Percentiles rank a stretch among this genome's conserved stretches.
Evolutionary conservation across 1,284 basidiomycete genomes (phyloP).

Genomic region (Irpex lacteus): DNA sequence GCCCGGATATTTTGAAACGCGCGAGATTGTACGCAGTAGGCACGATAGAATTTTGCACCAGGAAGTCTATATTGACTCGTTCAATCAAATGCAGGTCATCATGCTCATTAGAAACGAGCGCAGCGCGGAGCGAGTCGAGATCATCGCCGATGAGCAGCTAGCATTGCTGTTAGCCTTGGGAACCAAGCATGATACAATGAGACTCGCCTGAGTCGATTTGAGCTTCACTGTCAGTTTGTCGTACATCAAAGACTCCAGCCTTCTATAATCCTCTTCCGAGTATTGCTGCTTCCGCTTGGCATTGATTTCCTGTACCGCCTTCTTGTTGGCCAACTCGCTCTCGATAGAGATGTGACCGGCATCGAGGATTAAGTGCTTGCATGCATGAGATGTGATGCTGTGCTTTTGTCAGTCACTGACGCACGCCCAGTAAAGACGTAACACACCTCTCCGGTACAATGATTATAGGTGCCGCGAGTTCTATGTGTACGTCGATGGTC

Average conservation of each 20-base stretch:
- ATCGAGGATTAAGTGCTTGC: conserved; percentile 91
- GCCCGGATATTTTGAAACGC: conserved; percentile 90
- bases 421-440: background rate
- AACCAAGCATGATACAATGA: conserved; percentile 6
- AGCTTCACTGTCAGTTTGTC: conserved; percentile 88
- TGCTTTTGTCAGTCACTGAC: conserved; percentile 2
- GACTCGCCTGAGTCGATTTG: conserved; percentile 81
- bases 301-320: conserved; percentile 77
- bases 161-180: conserved; percentile 7
- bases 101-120: conserved; percentile 57
- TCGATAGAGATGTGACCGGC: conserved; percentile 96
- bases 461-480: conserved; percentile 97
- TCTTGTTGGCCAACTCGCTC: conserved; percentile 87
- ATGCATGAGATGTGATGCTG: conserved; percentile 74
- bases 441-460: conserved; percentile 92
- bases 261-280: conserved; percentile 84
- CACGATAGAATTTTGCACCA: conserved; percentile 93
- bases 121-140: conserved; percentile 78
- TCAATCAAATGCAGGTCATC: conserved; percentile 88
- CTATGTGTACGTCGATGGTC: conserved; percentile 94
- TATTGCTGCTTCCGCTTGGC: conserved; percentile 88
- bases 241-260: conserved; percentile 95
- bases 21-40: conserved; percentile 84
- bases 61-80: conserved; percentile 88
- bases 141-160: conserved; percentile 91